phyloP scores from a whole-genome alignment of 2,329 filamentous ascomycete species.

The Aureobasidium sp. region DNA sequence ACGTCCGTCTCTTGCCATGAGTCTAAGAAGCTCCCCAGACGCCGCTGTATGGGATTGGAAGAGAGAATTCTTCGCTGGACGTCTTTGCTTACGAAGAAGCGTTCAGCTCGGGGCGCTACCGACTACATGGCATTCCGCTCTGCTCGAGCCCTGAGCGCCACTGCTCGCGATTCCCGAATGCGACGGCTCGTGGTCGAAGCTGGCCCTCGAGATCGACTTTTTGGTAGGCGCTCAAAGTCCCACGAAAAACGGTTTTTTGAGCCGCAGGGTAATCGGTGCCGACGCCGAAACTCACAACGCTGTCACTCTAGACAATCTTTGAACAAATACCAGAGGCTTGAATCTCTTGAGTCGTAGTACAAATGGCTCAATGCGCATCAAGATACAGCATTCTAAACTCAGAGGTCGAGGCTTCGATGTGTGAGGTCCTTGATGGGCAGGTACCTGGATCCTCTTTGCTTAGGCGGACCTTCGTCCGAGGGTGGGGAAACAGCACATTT shows the following conservation, averaged over 20 bases:
- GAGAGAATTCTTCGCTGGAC: background rate
- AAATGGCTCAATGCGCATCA: no score
- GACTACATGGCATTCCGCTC: no score
- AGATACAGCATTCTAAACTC: no score
- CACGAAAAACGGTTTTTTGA: background rate
- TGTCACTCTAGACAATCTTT: background rate
- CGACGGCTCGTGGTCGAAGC: no score
- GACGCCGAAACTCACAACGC: background rate
- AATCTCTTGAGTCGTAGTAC: no score
- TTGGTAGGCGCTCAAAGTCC: background rate
- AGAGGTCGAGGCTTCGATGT: no score
- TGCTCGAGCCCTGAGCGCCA: no score
- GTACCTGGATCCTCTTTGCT: background rate
- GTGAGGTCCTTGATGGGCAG: background rate
- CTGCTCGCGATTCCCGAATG: no score
- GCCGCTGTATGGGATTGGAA: background rate
- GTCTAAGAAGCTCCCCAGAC: background rate
- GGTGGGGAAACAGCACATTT: background rate
- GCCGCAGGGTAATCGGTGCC: background rate
- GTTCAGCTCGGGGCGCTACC: no score
- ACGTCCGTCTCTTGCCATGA: background rate
- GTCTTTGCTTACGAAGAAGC: background rate
- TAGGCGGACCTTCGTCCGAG: background rate
- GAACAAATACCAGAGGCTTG: no score
- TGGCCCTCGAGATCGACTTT: background rate